Base-by-base conservation (phyloP, 2,329 filamentous ascomycete genomes). In the Ceratocystis destructans region DNA sequence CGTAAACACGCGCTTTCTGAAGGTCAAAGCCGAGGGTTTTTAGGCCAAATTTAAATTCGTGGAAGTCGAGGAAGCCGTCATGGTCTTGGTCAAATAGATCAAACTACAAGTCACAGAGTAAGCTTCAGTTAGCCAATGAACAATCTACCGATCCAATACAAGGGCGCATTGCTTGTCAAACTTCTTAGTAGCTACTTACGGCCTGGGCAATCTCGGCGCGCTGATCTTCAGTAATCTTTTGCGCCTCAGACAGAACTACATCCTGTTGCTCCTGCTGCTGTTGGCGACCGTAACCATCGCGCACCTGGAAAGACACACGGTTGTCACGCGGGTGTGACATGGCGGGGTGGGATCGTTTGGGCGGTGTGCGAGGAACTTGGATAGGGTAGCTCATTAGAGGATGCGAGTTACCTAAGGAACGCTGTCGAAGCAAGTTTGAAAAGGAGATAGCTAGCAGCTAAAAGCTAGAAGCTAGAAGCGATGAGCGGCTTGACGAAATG, bases 41-140 rank as follows among this genome's bases (percentile, higher is more conserved):
- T 72, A 97, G 87, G 68, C 93, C 91, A 77, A 97, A 94, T 76
- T 94, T 93, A 75, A 97, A 89, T 78, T 99, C 94, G 78, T 97
- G 94, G 80, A 96, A 97, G 79, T 97, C 93, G 73, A 99, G 90
- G 76, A 89, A 86, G 61, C 87, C 84, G 78, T 97, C 69, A 37
- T 67, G 68, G 64, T 70, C 69, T 62, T 70, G 69, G 62, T 70
- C 69, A 37, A 70, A 70, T 15, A 70, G 61, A 37, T 69, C 65
- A 64, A 70, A 70, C 69, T 70, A 65, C 7, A 50, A 25, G n/a
- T 2, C 25, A 17, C 6, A 20, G 17, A 25, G 5, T 17, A 41
- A 15, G 37, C 12, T 41, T 2, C 12, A 3, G 37, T 41, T 41
- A 41, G 37, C 12, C 3, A 5, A 5, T 41, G 37, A 41, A 41